Base-by-base conservation (phyloP, 352 stramenopile species). In the Thraustotheca clavata region DNA sequence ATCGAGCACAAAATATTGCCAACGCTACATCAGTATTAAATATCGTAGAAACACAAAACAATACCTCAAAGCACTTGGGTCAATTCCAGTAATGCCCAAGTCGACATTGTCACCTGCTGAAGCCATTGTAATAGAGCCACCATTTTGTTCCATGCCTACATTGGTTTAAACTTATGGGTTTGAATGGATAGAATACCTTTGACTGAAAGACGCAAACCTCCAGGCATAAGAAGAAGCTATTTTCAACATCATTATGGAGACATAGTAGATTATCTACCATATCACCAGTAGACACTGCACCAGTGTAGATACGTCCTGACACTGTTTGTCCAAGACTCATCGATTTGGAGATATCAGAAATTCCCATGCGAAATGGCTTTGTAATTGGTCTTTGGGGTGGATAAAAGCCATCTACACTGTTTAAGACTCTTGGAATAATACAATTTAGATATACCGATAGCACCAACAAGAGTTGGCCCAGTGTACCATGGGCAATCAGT, bases 1-100 rank as follows among this genome's bases (percentile, higher is more conserved):
- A 93, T 78, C 7, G 86, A 93, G 66, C 83, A 95, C 46, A 95
- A 50, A 49, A 95, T 91, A 59, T 83, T 91, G 26, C 86, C 83
- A 8, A 77, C 91, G 60, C 74, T 87, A 54, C 41, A 48, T 22
- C 20, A 47, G n/a, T n/a, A 8, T 38, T 34, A 47, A 60, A 60
- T 18, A 66, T 32, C 38, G n/a, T 47, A 29, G 34, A 35, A 3
- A 49, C 40, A 40, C 8, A 46, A 16, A 49, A 63, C 7, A 52
- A 16, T 70, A 87, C 78, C 76, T 89, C 40, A 92, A 62, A 20
- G 78, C 79, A 1, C 72, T 77, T 3, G 77, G 72, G 40, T 94
- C 85, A 35, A 94, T 91, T 38, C 77, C 77, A 31, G 74, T 81
- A 59, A 94, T 72, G 29, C 80, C 82, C 67, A 95, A 73, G 36